Base-by-base conservation (phyloP, 2,329 filamentous ascomycete species). In the Colletotrichum phormii region DNA sequence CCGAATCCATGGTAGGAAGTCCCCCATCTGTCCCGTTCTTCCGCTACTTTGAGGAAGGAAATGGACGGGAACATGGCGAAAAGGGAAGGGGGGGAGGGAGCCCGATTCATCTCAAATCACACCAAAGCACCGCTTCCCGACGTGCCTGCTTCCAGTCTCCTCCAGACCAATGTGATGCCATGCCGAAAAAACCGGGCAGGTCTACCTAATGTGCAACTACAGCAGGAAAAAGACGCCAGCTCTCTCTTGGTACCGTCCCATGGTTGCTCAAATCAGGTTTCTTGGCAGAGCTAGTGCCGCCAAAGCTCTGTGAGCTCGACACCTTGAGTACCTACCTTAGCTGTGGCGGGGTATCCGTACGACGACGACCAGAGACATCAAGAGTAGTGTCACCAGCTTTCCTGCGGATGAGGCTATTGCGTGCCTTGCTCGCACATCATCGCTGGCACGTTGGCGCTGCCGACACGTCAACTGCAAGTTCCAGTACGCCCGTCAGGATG, bases 221-320 rank as follows among this genome's bases (percentile, higher is more conserved):
- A 55, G 53, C 53, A 49, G 42, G 42, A 2, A 49, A 4, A 49
- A 1, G 42, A 11, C 18, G 60, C 26, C 60, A 62, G 60, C 46
- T 53, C n/a, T 15, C 26, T 9, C 26, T 46, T 62, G 37, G 9
- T 46, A 18, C 24, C 31, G 24, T 15, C 29, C 8, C 29, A 35
- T 18, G 42, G 35, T 51, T 51, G 60, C 22, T 42, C 46, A 46
- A 63, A 63, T 24, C 60, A 53, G 18, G 60, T 53, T 63, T 63
- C 42, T 63, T 63, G 60, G 60, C 60, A 15, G 12, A 24, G 13
- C 29, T 53, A 33, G 3, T 33, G 46, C 46, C 46, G n/a, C 60
- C 33, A 35, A 11, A 51, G 60, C 26, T 35, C 22, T 26, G 18
- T 11, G 22, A 62, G 42, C 42, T 49, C 42, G 42, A 49, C 42